Evolutionary conservation across 257 asterid species (phyloP).

Genomic region (Euphrasia confusa): DNA sequence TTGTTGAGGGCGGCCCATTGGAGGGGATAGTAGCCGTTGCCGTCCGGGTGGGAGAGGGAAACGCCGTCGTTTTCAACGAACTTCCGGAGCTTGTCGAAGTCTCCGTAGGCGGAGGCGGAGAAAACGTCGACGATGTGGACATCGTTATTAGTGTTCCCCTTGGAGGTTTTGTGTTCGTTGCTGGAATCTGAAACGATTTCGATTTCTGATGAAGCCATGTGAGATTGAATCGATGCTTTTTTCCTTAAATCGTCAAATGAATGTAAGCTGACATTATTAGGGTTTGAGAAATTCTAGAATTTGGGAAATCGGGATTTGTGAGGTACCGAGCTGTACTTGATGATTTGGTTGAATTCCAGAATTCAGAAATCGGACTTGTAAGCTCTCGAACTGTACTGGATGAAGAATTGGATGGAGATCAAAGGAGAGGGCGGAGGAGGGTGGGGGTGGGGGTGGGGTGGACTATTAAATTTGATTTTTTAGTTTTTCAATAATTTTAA

Average conservation of each 20-base stretch:
- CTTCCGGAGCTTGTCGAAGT: slow-evolving; percentile 66
- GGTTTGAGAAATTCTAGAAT: slow-evolving; percentile 22
- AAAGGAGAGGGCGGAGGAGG: slow-evolving; percentile 6
- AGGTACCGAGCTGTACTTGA: slow-evolving; percentile 7
- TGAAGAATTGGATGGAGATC: neutral
- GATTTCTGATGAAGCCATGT: slow-evolving; percentile 83
- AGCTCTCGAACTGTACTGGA: neutral
- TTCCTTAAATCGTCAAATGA: slow-evolving; percentile 3
- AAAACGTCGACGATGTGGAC: slow-evolving; percentile 54
- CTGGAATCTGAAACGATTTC: slow-evolving; percentile 67
- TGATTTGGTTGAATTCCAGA: slow-evolving; percentile 23
- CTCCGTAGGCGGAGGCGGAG: slow-evolving; percentile 91
- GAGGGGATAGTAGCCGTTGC: slow-evolving; percentile 75
- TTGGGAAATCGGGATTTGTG: neutral
- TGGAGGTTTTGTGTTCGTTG: slow-evolving; percentile 42
- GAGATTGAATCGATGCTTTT: slow-evolving; percentile 19
- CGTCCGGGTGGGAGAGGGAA: slow-evolving; percentile 69
- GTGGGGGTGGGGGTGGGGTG: no score
- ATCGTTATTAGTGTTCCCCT: slow-evolving; percentile 51
- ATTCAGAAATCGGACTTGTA: neutral
- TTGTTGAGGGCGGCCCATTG: slow-evolving; percentile 99
- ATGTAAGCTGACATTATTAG: slow-evolving; percentile 16
- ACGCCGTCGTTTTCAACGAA: slow-evolving; percentile 73
- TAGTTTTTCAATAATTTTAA: no score
- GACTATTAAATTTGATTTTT: no score